Evolutionary conservation across 1,139 yeast species (phyloP), one percentile per base, ranked within the genome.

Genomic region (Suhomyces chickasaworum): DNA sequence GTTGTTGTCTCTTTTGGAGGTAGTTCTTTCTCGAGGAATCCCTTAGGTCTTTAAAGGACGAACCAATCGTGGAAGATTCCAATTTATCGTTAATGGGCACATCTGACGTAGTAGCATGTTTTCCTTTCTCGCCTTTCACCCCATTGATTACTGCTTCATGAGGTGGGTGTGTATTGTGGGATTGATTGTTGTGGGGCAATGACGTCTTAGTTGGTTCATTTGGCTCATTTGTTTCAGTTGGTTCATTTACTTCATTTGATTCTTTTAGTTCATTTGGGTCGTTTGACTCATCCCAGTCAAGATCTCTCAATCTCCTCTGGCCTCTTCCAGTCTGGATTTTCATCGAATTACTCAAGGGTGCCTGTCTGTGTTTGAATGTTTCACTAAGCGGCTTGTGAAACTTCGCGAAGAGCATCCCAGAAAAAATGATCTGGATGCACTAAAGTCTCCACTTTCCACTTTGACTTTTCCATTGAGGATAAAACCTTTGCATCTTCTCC

Each of bases 1-100:
- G 41, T 32, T 51, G 52, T 41, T 64, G 64, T 29, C 69, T 52
- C 41, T 69, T 68, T 45, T 73, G 68, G 18, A 84, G 58, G 42
- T 65, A 65, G 12, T 53, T 44, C 23, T 53, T 55, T 35, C 68
- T 51, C 4, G 68, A 61, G 12, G 34, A 20, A 2, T 33, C 34
- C 3, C 45, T n/a, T 16, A 36, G 45, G 12, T 30, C 37, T 6
- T 42, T 25, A 6, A 29, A 9, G 7, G 21, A 36, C 6, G 15
- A 4, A 23, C 29, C 29, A 8, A 10, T 12, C 3, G 13, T 6
- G 6, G 4, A 2, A 25, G 29, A 25, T n/a, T n/a, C n/a, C n/a
- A n/a, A n/a, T n/a, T n/a, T n/a, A n/a, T n/a, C n/a, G n/a, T n/a
- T n/a, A n/a, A n/a, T n/a, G n/a, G n/a, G n/a, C n/a, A n/a, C n/a